Evolutionary conservation across 208 protist species (phyloP), one percentile per base, ranked within the genome.

Genomic region (Trypanosoma brucei): DNA sequence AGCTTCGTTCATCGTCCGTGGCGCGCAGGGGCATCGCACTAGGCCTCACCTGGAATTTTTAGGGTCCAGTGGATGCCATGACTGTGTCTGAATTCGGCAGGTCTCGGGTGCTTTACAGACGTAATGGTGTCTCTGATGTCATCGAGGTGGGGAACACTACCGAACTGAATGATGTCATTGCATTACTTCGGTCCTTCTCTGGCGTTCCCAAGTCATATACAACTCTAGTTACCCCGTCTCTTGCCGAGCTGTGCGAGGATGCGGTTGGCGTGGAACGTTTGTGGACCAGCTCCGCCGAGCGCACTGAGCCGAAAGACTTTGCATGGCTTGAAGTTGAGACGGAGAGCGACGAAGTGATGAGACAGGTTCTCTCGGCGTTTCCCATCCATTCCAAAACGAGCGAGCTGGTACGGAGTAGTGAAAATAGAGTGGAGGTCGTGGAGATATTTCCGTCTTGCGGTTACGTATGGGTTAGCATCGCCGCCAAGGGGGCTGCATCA

Each of bases 361-460:
- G 67, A n/a, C 66, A 55, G 59, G 61, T 73, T 22, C 33, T 73
- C 0, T 62, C 46, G 56, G 50, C 55, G 49, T 73, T 73, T 38
- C 59, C 68, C 40, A 55, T 73, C 56, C 68, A 73, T 73, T 44
- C 60, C 0, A 62, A 35, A 7, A 73, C 68, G 33, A 55, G 48
- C 53, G 46, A 63, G 38, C n/a, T 66, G 49, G 37, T 73, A 22
- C 52, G 31, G n/a, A 51, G 33, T 50, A 44, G 54, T 42, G 55
- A 22, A 62, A 63, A 55, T 50, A 44, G 22, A 9, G 44, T 8
- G 42, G 68, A 73, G 8, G 11, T 55, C 1, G 55, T 49, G 13
- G 61, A 73, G 49, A 73, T 73, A 73, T 73, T 73, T 67, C 61
- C 68, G n/a, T 67, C 54, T 38, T 73, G 52, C 67, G 68, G 68